phyloP scores from a whole-genome alignment of 169 alveolate species.

The Theileria orientalis region DNA sequence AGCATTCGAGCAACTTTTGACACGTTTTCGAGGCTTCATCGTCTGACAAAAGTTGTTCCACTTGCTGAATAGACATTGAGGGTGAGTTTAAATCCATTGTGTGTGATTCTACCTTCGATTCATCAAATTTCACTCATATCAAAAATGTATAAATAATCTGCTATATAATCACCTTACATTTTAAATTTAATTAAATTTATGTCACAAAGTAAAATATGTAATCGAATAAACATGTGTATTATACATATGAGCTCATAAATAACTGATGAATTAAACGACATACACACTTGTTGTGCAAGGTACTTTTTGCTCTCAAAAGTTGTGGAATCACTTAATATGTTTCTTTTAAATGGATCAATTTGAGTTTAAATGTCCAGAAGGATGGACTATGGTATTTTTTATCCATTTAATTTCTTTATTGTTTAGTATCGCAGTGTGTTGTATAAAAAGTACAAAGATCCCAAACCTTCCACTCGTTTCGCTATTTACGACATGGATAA shows the following conservation, averaged over 20 bases:
- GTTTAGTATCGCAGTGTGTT: constrained; percentile 36
- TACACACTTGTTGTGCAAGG: no score
- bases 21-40: constrained; percentile 41
- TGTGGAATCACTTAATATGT: background rate
- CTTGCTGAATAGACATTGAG: background rate
- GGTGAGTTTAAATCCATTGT: constrained; percentile 6
- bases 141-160: no score
- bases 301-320: no score
- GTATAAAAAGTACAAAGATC: constrained; percentile 51
- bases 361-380: constrained; percentile 19
- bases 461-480: constrained; percentile 30
- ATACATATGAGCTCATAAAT: no score
- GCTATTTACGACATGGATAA: constrained; percentile 66
- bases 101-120: background rate
- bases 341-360: background rate
- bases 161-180: no score
- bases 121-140: no score
- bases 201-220: no score
- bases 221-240: no score
- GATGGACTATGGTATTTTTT: constrained; percentile 14
- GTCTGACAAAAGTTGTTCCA: constrained; percentile 42
- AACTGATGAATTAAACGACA: no score
- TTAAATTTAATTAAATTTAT: no score
- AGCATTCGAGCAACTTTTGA: constrained; percentile 18
- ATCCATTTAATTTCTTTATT: background rate